Conservation (phyloP, 331 rosid species). For the Ulmus americana region DNA sequence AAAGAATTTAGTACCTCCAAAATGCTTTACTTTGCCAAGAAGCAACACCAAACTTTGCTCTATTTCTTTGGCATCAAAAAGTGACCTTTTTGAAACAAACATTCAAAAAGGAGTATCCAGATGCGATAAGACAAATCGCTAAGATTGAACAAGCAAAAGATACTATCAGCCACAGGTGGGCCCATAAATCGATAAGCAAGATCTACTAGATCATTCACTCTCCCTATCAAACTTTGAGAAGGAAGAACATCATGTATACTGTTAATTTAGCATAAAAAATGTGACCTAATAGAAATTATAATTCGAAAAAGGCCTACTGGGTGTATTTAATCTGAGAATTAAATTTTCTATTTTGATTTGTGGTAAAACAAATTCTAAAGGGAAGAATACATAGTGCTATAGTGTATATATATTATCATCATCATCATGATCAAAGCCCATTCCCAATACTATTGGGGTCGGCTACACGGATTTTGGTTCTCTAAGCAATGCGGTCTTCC, state of each 20-base stretch:
- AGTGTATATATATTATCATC: too few relatives aligned
- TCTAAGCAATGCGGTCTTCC: too few relatives aligned
- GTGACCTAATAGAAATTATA: neutral
- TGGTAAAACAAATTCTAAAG: neutral
- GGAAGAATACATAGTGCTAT: neutral
- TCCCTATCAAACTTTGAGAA: constrained; percentile 18
- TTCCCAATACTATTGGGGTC: too few relatives aligned
- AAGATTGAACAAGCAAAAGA: neutral
- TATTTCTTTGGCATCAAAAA: constrained; percentile 61
- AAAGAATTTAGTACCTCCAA: constrained; percentile 42
- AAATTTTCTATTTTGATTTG: neutral
- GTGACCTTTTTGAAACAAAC: constrained; percentile 71
- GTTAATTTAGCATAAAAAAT: constrained; percentile 18
- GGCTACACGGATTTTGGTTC: too few relatives aligned
- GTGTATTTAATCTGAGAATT: constrained; percentile 13
- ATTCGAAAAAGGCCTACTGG: constrained; percentile 7
- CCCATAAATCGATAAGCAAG: neutral
- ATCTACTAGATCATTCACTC: constrained; percentile 15
- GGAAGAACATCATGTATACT: constrained; percentile 15
- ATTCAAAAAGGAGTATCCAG: constrained; percentile 85
- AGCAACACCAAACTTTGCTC: constrained; percentile 45
- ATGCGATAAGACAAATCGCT: constrained; percentile 34
- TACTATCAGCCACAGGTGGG: neutral
- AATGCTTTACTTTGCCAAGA: constrained; percentile 37
- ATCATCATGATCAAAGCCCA: too few relatives aligned